Evolutionary conservation across 2,329 filamentous ascomycete genomes (phyloP).

Genomic region (Talaromyces sp.): DNA sequence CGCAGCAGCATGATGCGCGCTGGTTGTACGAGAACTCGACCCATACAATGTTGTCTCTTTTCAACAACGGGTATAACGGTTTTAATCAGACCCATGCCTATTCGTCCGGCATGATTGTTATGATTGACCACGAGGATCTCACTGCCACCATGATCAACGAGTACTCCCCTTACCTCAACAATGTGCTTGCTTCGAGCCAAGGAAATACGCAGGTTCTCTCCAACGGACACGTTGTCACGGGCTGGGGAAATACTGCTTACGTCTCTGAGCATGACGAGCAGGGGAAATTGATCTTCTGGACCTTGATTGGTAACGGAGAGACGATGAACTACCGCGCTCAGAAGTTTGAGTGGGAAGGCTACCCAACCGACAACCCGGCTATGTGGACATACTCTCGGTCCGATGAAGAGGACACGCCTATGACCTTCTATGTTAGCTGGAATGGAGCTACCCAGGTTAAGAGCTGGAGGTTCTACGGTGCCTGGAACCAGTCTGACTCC

Average conservation of each 20-base stretch:
- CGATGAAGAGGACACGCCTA: conserved; percentile 19
- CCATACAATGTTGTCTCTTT: conserved; percentile 33
- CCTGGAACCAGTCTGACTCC: conserved; percentile 24
- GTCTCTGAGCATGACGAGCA: conserved; percentile 34
- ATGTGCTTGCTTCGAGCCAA: conserved; percentile 31
- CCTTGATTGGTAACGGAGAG: conserved; percentile 23
- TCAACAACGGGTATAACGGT: conserved; percentile 39
- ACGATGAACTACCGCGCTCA: conserved; percentile 39
- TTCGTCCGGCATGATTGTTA: conserved; percentile 34
- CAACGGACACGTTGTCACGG: conserved; percentile 33
- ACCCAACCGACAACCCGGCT: conserved; percentile 35
- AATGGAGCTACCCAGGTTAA: conserved; percentile 35
- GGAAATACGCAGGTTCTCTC: conserved; percentile 34
- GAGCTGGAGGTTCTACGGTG: conserved; percentile 30
- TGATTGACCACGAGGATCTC: conserved; percentile 30
- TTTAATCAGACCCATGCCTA: conserved; percentile 33
- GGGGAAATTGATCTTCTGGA: conserved; percentile 34
- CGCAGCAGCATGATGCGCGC: conserved; percentile 39
- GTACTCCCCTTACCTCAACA: conserved; percentile 20
- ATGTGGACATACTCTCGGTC: conserved; percentile 33
- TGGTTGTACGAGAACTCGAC: conserved; percentile 34
- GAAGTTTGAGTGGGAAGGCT: conserved; percentile 38
- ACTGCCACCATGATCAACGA: conserved; percentile 29
- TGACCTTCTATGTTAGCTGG: conserved; percentile 35
- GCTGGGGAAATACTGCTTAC: conserved; percentile 38